phyloP scores from a whole-genome alignment of 148 eudicot species.

The Nepenthes mirabilis region DNA sequence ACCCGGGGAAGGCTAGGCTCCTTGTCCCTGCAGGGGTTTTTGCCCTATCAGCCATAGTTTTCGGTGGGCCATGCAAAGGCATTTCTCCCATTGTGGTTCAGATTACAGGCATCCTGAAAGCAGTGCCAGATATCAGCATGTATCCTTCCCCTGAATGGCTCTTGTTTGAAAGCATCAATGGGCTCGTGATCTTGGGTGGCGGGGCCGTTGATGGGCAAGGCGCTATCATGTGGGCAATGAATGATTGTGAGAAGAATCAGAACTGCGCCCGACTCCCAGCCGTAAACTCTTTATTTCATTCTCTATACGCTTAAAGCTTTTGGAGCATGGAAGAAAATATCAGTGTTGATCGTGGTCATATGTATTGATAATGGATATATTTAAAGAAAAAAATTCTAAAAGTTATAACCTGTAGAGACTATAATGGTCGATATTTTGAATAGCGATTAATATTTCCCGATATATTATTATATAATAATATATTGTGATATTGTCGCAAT shows the following conservation, averaged over 20 bases:
- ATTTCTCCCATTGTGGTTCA: slow-evolving; percentile 12
- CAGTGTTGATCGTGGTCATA: too few species aligned
- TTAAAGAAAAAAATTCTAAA: too few species aligned
- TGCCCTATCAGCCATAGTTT: slow-evolving; percentile 11
- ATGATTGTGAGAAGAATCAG: slow-evolving; percentile 17
- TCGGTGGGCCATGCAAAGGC: slow-evolving; percentile 31
- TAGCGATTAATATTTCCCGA: neutral
- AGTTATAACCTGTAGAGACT: neutral
- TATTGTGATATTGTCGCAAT: too few species aligned
- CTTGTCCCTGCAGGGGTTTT: slow-evolving; percentile 22
- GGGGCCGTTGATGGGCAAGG: slow-evolving; percentile 30
- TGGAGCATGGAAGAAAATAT: neutral
- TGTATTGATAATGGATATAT: too few species aligned
- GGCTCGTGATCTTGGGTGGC: slow-evolving; percentile 18
- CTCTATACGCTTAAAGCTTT: neutral
- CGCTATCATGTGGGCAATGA: slow-evolving; percentile 18
- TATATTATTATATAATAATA: too few species aligned
- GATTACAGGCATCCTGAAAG: slow-evolving; percentile 23
- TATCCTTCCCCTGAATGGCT: slow-evolving; percentile 26
- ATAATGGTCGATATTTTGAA: neutral
- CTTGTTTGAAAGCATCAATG: slow-evolving; percentile 13
- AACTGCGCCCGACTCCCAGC: slow-evolving; percentile 26
- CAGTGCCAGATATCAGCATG: slow-evolving; percentile 17
- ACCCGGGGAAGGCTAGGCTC: slow-evolving; percentile 13
- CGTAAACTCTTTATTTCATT: slow-evolving; percentile 11